Conservation (phyloP, 805 yeast species). For the Kazachstania taianensis region DNA sequence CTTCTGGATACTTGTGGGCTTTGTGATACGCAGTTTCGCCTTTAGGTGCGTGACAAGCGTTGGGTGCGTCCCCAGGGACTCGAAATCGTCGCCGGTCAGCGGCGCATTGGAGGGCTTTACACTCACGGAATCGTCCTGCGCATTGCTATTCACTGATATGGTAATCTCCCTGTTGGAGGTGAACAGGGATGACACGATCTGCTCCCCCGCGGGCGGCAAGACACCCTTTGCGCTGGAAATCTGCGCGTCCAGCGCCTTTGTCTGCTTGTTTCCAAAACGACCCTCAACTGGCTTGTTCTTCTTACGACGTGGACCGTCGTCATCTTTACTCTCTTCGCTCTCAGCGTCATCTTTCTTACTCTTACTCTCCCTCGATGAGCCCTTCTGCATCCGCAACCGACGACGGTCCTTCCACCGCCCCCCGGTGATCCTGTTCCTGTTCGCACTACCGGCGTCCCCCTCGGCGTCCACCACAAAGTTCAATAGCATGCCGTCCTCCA, state of each 20-base stretch:
- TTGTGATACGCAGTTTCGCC: constrained; percentile 41
- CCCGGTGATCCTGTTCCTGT: constrained; percentile 42
- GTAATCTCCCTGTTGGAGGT: constrained; percentile 51
- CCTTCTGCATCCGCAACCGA: constrained; percentile 41
- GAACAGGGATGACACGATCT: constrained; percentile 80
- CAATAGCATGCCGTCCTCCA: constrained; percentile 41
- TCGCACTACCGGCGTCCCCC: constrained; percentile 17
- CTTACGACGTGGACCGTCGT: neutral
- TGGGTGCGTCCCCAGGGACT: constrained; percentile 57
- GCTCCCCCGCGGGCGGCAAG: constrained; percentile 15
- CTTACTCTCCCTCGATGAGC: constrained; percentile 7
- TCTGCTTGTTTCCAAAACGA: constrained; percentile 1
- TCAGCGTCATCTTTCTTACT: neutral
- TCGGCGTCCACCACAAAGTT: constrained; percentile 49
- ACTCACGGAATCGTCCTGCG: constrained; percentile 29
- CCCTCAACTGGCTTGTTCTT: neutral
- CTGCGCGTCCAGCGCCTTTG: constrained; percentile 5
- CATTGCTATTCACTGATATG: constrained; percentile 28
- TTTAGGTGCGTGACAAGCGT: constrained; percentile 44
- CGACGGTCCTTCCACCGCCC: constrained; percentile 81
- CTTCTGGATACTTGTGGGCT: constrained; percentile 85
- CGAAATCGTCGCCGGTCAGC: constrained; percentile 50
- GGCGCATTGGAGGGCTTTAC: constrained; percentile 79
- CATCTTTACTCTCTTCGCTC: neutral
- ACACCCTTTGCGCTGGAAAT: constrained; percentile 7